These are phyloP conservation scores for Tulasnella sp. DNA, from an alignment of 768 basidiomycete genomes.

Conservation along the genomic window DNA sequence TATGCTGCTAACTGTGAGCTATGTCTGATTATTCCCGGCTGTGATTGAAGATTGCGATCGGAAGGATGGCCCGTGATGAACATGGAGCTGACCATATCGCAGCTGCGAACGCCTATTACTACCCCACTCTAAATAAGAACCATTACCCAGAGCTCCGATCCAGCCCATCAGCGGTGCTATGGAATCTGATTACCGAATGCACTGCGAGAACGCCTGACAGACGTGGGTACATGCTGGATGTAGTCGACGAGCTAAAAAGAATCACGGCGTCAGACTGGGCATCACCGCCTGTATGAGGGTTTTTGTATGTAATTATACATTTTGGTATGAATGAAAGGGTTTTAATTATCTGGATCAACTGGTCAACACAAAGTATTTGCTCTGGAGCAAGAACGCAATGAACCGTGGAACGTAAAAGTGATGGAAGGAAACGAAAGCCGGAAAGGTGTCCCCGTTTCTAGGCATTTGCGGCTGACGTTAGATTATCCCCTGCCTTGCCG, in stretches of 20 bases:
- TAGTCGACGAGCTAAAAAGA: not conserved
- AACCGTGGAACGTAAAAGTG: no score
- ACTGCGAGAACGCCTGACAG: not conserved
- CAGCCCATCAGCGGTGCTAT: not conserved
- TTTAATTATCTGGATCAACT: no score
- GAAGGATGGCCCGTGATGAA: not conserved
- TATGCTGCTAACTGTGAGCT: not conserved
- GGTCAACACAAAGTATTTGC: no score
- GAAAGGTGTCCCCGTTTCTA: no score
- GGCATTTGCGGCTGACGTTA: no score
- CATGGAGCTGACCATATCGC: not conserved
- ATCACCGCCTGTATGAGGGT: no score
- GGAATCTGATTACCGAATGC: not conserved
- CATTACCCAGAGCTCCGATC: not conserved
- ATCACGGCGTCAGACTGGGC: not conserved
- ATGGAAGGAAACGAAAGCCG: no score
- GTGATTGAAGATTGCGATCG: not conserved
- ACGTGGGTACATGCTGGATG: not conserved
- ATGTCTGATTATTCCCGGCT: not conserved
- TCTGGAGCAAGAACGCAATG: no score
- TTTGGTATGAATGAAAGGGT: no score
- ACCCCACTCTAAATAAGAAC: not conserved
- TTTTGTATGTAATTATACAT: no score
- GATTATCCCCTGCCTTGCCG: no score
- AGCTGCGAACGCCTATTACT: not conserved